These are phyloP conservation scores for Butyriboletus loyo DNA, from an alignment of 768 basidiomycete species.

Conservation along the genomic window DNA sequence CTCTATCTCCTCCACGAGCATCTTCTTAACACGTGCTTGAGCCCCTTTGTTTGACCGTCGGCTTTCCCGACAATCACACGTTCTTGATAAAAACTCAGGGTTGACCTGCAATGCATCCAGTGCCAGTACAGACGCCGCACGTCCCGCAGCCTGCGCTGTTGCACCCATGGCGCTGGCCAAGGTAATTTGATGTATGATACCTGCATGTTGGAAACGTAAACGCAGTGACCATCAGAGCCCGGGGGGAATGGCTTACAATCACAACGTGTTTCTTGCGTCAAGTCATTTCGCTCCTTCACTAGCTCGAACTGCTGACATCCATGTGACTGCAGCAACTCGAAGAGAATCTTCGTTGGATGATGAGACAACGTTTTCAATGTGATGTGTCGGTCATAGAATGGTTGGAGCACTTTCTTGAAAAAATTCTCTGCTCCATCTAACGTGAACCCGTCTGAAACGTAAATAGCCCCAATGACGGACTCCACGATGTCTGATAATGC, in stretches of 20 bases:
- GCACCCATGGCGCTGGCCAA: constrained; percentile 56
- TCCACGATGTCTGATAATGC: constrained; percentile 78
- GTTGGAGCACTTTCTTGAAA: constrained; percentile 65
- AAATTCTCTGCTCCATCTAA: constrained; percentile 58
- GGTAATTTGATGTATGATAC: constrained; percentile 63
- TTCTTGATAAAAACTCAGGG: constrained; percentile 54
- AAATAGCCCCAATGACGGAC: constrained; percentile 74
- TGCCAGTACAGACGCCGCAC: constrained; percentile 60
- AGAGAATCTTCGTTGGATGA: constrained; percentile 74
- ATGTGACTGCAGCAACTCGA: constrained; percentile 68
- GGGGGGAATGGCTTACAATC: constrained; percentile 42
- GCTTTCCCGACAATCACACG: constrained; percentile 61
- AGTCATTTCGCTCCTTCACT: constrained; percentile 45
- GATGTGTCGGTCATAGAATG: constrained; percentile 78
- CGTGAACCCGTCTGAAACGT: constrained; percentile 71
- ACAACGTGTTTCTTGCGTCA: constrained; percentile 40
- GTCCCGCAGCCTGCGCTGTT: constrained; percentile 52
- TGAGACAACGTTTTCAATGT: constrained; percentile 68
- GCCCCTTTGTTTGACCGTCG: constrained; percentile 35
- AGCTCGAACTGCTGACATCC: constrained; percentile 68
- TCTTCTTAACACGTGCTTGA: constrained; percentile 36
- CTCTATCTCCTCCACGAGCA: constrained; percentile 25
- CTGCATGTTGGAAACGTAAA: constrained; percentile 37
- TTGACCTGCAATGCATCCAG: constrained; percentile 68
- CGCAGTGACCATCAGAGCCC: constrained; percentile 7